Evolutionary conservation across 345 rosid species (phyloP).

Genomic region (Camelina neglecta): DNA sequence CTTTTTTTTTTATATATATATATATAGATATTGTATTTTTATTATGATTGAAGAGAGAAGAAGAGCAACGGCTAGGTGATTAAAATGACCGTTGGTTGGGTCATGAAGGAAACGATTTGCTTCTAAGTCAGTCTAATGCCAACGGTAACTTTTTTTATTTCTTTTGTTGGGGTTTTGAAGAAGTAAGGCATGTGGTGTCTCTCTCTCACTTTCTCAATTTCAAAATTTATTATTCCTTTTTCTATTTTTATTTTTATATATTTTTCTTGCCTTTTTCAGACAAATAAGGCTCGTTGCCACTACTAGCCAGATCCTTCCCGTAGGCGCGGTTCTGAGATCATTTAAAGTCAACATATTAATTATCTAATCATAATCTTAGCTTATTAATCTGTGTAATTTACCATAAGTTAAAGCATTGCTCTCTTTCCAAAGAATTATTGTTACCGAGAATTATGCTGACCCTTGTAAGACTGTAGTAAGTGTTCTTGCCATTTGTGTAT

Average conservation of each 20-base stretch:
- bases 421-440: constrained; percentile 19
- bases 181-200: constrained; percentile 15
- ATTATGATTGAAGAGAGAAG: background rate
- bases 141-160: constrained; percentile 43
- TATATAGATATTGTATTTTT: background rate
- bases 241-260: background rate
- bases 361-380: constrained; percentile 35
- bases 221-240: constrained; percentile 31
- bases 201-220: background rate
- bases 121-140: constrained; percentile 28
- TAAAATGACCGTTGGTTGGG: constrained; percentile 50
- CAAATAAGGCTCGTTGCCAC: constrained; percentile 47
- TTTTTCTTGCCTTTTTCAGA: constrained; percentile 33
- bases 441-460: constrained; percentile 36
- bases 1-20: background rate
- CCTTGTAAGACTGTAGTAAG: background rate
- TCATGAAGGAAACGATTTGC: constrained; percentile 47
- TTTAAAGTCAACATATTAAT: constrained; percentile 40
- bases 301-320: constrained; percentile 13
- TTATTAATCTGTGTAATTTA: constrained; percentile 14
- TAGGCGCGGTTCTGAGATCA: constrained; percentile 27
- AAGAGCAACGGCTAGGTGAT: constrained; percentile 45
- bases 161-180: background rate
- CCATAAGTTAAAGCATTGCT: background rate
- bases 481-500: constrained; percentile 26